These are phyloP conservation scores for Aspergillus sp. DNA, from an alignment of 2,329 filamentous ascomycete species.

Conservation along the genomic window DNA sequence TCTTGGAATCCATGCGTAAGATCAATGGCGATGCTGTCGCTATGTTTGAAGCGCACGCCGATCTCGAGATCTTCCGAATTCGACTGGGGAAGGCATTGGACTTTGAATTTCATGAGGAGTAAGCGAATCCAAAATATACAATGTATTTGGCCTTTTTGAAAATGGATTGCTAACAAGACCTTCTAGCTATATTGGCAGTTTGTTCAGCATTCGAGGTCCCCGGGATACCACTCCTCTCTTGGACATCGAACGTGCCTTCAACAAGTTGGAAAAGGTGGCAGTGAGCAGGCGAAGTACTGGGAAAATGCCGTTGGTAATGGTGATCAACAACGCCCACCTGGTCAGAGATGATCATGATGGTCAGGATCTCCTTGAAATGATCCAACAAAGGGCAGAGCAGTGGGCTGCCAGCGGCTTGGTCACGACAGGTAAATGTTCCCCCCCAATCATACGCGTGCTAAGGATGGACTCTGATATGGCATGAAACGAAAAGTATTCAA, in stretches of 20 bases:
- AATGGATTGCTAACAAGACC: background rate
- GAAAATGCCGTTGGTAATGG: constrained; percentile 70
- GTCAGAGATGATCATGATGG: constrained; percentile 87
- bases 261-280: constrained; percentile 96
- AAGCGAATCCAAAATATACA: constrained; percentile 29
- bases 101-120: constrained; percentile 96
- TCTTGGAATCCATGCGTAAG: constrained; percentile 91
- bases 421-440: constrained; percentile 48
- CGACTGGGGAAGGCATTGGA: constrained; percentile 88
- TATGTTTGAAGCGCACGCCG: constrained; percentile 94
- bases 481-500: constrained; percentile 63
- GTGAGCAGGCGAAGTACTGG: constrained; percentile 52
- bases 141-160: no score
- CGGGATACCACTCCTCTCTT: constrained; percentile 84
- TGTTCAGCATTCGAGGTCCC: constrained; percentile 90
- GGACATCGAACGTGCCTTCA: constrained; percentile 92
- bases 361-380: constrained; percentile 83
- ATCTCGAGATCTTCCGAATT: constrained; percentile 90
- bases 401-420: constrained; percentile 91
- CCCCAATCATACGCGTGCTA: background rate
- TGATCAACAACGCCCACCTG: constrained; percentile 89
- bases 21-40: constrained; percentile 79
- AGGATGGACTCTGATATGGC: constrained; percentile 1
- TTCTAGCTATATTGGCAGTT: constrained; percentile 62
- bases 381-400: constrained; percentile 91